A percentile compares a stretch with the other conserved stretches of the same genome.
These are phyloP conservation scores for Cetraspora pellucida DNA, from an alignment of 192 early-diverging fungal genomes.

Conservation along the genomic window DNA sequence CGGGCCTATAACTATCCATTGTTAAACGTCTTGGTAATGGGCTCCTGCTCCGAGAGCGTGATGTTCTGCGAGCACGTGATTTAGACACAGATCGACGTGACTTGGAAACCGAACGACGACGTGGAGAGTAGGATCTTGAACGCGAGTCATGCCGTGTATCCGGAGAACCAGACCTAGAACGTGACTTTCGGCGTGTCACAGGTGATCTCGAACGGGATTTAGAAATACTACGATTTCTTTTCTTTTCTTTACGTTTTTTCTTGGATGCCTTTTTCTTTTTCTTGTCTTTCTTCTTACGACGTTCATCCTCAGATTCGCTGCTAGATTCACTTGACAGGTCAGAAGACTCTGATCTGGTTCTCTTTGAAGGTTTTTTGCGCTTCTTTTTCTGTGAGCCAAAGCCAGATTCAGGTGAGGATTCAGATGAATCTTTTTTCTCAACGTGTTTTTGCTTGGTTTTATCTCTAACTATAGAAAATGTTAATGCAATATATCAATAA, in stretches of 20 bases:
- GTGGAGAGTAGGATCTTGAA: slow-evolving; percentile 2
- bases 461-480: slow-evolving; percentile 25
- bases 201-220: slow-evolving; percentile 6
- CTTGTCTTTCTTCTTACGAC: slow-evolving; percentile 39
- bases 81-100: too few species aligned
- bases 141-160: not conserved
- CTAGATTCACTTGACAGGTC: slow-evolving; percentile 33
- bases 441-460: slow-evolving; percentile 11
- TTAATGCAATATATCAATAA: not conserved
- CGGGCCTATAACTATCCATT: slow-evolving; percentile 25
- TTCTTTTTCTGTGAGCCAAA: slow-evolving; percentile 29
- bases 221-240: slow-evolving; percentile 29
- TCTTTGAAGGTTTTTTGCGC: slow-evolving; percentile 32
- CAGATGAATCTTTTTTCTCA: slow-evolving; percentile 31
- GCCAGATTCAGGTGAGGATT: slow-evolving; percentile 30
- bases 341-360: slow-evolving; percentile 35
- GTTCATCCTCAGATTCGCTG: slow-evolving; percentile 43
- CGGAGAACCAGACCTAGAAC: slow-evolving; percentile 34
- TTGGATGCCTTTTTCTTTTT: slow-evolving; percentile 42
- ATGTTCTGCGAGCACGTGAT: not conserved
- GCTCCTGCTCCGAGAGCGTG: slow-evolving; percentile 6
- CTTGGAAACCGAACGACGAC: not conserved
- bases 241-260: slow-evolving; percentile 37
- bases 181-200: slow-evolving; percentile 10
- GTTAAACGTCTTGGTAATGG: not conserved